phyloP scores from a whole-genome alignment of 169 alveolate genomes.

The Plasmodium gonderi region DNA sequence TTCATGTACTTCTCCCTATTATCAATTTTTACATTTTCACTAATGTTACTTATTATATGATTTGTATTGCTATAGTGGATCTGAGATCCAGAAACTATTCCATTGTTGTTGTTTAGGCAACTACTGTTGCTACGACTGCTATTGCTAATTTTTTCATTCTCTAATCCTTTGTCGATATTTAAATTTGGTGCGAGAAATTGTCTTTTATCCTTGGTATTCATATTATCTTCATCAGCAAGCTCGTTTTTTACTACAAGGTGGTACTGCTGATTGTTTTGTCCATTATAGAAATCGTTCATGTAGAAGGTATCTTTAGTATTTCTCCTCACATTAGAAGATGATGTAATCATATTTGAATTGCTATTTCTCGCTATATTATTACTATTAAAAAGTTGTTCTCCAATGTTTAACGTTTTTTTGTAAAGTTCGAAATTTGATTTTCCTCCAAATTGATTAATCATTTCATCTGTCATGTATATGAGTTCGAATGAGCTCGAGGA shows the following conservation, averaged over 20 bases:
- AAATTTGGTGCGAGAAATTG: neutral
- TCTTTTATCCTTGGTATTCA: neutral
- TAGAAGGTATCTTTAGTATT: neutral
- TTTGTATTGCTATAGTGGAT: neutral
- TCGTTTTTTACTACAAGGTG: slow-evolving; percentile 1
- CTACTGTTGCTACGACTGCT: slow-evolving; percentile 17
- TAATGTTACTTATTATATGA: neutral
- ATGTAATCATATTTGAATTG: neutral
- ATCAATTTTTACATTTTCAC: neutral
- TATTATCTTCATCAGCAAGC: neutral
- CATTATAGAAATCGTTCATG: neutral
- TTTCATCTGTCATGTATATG: slow-evolving; percentile 1
- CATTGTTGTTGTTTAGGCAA: neutral
- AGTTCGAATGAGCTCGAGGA: slow-evolving; percentile 16
- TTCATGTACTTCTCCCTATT: neutral
- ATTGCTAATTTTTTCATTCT: neutral
- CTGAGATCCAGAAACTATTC: neutral
- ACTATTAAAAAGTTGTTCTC: neutral
- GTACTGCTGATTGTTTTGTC: neutral
- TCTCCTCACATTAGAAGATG: neutral
- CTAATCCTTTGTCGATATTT: neutral
- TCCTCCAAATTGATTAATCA: neutral
- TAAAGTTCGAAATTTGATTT: neutral
- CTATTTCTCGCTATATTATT: neutral
- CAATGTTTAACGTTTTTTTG: neutral